Conservation (phyloP, 306 rosid genomes). For the Prunus dulcis region DNA sequence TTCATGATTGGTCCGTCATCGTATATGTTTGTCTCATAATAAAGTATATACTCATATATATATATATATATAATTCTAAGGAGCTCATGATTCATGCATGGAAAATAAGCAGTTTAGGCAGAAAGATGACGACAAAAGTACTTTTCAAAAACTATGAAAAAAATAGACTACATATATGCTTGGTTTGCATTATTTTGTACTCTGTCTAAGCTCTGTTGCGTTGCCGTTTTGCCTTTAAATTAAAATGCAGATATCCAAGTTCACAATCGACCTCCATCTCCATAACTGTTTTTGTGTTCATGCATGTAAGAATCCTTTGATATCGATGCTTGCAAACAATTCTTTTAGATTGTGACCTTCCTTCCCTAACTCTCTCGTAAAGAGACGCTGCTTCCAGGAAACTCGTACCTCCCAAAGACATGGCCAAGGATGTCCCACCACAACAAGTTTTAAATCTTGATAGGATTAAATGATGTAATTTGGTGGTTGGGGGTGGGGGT, state of each 20-base stretch:
- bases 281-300: background rate
- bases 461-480: background rate
- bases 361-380: background rate
- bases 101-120: background rate
- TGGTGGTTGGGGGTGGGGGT: too few species aligned
- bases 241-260: background rate
- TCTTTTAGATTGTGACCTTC: background rate
- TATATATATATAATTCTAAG: too few species aligned
- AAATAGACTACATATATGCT: background rate
- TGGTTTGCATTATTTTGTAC: background rate
- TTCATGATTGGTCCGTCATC: background rate
- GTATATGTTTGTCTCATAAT: background rate
- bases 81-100: background rate
- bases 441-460: background rate
- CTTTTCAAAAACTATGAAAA: background rate
- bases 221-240: background rate
- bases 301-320: background rate
- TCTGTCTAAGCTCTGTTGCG: background rate
- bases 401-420: slow-evolving; percentile 7
- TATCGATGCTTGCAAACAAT: background rate
- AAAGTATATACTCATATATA: too few species aligned
- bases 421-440: background rate
- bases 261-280: background rate
- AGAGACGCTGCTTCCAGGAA: slow-evolving; percentile 27
- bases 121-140: background rate